Conservation (phyloP, 257 asterid genomes). For the Salvia miltiorrhiza region DNA sequence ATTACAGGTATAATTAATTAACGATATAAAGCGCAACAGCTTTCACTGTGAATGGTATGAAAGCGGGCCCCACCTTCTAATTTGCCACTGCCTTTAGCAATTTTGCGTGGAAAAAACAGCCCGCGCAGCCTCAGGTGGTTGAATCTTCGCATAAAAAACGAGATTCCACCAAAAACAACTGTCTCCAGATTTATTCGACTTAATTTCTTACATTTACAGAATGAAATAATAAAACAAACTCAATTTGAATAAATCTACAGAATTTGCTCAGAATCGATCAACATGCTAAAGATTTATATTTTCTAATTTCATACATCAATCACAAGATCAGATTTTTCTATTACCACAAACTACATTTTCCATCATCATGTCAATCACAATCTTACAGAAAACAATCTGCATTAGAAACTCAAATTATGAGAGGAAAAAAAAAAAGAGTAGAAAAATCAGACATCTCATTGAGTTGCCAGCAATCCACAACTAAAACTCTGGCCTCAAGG, state of each 20-base stretch:
- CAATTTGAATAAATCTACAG: too few species aligned
- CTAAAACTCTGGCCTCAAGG: slow-evolving; percentile 36
- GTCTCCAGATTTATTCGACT: not conserved
- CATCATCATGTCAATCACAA: slow-evolving; percentile 8
- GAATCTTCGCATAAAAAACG: not conserved
- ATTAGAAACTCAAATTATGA: not conserved
- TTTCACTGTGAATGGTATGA: not conserved
- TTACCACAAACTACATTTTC: slow-evolving; percentile 3
- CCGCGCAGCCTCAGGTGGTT: not conserved
- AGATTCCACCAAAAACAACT: not conserved
- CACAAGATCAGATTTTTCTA: not conserved
- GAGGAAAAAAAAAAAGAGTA: not conserved
- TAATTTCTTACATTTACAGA: not conserved
- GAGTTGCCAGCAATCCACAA: slow-evolving; percentile 27
- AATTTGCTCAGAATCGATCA: too few species aligned
- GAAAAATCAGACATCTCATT: slow-evolving; percentile 30
- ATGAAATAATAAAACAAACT: too few species aligned
- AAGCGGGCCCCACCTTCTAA: not conserved
- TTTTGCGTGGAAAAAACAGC: not conserved
- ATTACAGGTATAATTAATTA: not conserved
- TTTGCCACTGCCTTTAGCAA: not conserved
- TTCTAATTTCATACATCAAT: not conserved
- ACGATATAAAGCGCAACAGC: not conserved
- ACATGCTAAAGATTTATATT: too few species aligned
- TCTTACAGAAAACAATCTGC: not conserved